Conservation (phyloP, 352 stramenopile genomes). For the Phytophthora tubulina region DNA sequence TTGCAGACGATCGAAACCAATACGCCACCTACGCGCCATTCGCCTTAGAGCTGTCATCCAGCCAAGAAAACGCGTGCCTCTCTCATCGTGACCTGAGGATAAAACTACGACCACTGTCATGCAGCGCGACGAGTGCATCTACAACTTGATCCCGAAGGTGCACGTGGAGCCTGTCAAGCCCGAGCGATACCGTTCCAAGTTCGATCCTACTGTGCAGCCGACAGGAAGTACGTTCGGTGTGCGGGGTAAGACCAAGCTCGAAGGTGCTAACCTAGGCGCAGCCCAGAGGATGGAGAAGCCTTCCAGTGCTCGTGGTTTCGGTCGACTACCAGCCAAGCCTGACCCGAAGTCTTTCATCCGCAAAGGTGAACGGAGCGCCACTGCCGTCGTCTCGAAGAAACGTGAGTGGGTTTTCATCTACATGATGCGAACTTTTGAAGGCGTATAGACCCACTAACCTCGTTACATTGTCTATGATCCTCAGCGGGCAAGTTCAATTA, state of each 20-base stretch:
- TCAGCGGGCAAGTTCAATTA: slow-evolving; percentile 82
- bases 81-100: slow-evolving; percentile 6
- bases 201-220: slow-evolving; percentile 83
- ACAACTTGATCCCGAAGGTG: slow-evolving; percentile 91
- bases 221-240: slow-evolving; percentile 91
- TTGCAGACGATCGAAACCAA: slow-evolving; percentile 31
- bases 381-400: slow-evolving; percentile 56
- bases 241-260: slow-evolving; percentile 73
- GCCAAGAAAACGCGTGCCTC: neutral
- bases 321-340: slow-evolving; percentile 62
- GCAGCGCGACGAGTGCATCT: slow-evolving; percentile 92
- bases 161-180: slow-evolving; percentile 76
- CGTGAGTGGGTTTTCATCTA: slow-evolving; percentile 28
- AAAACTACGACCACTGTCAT: slow-evolving; percentile 34
- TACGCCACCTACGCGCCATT: slow-evolving; percentile 13
- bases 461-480: slow-evolving; percentile 3
- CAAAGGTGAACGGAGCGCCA: slow-evolving; percentile 70
- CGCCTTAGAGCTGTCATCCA: slow-evolving; percentile 6
- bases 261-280: slow-evolving; percentile 72
- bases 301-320: slow-evolving; percentile 71
- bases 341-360: slow-evolving; percentile 81
- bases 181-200: slow-evolving; percentile 89
- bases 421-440: neutral
- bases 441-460: neutral
- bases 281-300: slow-evolving; percentile 52